Evolutionary conservation across 148 eudicot genomes (phyloP).

Genomic region (Fagopyrum tataricum): DNA sequence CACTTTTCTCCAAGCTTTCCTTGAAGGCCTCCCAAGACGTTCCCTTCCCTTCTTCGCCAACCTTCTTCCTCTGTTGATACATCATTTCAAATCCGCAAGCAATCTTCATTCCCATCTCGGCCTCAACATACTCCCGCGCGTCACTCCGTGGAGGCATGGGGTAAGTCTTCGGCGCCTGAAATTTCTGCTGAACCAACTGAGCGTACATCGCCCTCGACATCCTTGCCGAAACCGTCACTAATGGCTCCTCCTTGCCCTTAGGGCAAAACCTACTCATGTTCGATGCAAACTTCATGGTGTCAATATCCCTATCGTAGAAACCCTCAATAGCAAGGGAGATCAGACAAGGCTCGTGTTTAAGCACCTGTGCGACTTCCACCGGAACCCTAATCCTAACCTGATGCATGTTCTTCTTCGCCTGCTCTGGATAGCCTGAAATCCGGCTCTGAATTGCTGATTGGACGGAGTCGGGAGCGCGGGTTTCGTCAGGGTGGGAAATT

Average conservation of each 20-base stretch:
- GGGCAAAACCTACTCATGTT: conserved; percentile 74
- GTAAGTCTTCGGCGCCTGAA: conserved; percentile 85
- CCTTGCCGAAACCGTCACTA: conserved; percentile 44
- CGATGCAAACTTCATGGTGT: conserved; percentile 71
- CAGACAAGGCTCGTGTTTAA: conserved; percentile 64
- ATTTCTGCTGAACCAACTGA: conserved; percentile 75
- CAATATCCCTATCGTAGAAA: conserved; percentile 85
- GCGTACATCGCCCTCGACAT: conserved; percentile 96
- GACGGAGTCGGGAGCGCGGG: conserved; percentile 35
- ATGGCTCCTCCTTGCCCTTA: conserved; percentile 54
- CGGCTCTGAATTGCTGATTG: conserved; percentile 36
- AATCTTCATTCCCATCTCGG: conserved; percentile 94
- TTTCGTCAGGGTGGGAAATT: conserved; percentile 14
- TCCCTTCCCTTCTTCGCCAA: conserved; percentile 77
- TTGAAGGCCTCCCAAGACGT: conserved; percentile 68
- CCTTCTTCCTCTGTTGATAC: conserved; percentile 63
- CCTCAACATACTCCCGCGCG: conserved; percentile 41
- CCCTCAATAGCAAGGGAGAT: conserved; percentile 78
- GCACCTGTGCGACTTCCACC: conserved; percentile 54
- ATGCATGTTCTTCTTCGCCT: conserved; percentile 44
- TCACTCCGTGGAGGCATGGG: conserved; percentile 65
- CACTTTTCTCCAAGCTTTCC: conserved; percentile 67
- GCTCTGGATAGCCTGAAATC: conserved; percentile 45
- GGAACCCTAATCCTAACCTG: conserved; percentile 81
- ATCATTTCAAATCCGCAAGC: conserved; percentile 93